Percentiles rank a stretch among this genome's conserved stretches.
Conservation (phyloP, 2,329 filamentous ascomycete species). For the Dryadomyces sulphureus region DNA sequence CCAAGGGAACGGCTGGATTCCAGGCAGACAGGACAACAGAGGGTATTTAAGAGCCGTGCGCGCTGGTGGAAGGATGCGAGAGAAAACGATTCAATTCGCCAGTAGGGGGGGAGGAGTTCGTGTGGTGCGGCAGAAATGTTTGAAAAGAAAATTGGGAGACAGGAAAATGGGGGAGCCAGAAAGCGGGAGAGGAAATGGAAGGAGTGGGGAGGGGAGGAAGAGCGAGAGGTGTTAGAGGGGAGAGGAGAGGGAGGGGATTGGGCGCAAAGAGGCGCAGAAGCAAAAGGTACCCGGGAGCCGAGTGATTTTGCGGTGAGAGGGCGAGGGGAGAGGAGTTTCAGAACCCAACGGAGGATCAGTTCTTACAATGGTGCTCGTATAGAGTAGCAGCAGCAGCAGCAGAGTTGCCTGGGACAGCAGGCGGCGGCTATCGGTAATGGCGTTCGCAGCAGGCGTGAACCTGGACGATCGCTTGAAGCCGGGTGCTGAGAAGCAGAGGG, state of each 20-base stretch:
- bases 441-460: not conserved
- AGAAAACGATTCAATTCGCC: not conserved
- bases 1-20: not conserved
- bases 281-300: not conserved
- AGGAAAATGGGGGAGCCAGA: not conserved
- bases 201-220: not conserved
- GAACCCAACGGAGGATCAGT: not conserved
- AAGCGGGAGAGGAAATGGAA: not conserved
- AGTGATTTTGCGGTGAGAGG: constrained; percentile 1
- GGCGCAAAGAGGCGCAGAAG: constrained; percentile 1
- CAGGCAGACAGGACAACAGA: not conserved
- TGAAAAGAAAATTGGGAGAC: not conserved
- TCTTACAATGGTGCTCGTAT: not conserved
- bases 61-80: not conserved
- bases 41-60: not conserved
- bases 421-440: not conserved
- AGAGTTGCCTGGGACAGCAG: not conserved
- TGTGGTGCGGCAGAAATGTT: not conserved
- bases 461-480: not conserved
- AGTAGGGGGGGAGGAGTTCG: not conserved
- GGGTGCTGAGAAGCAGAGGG: not conserved
- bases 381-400: not conserved
- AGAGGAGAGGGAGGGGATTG: not conserved
- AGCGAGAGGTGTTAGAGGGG: not conserved
- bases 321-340: not conserved